A percentile compares a stretch with the other conserved stretches of the same genome.
These are phyloP conservation scores for Backusella parvicylindrica DNA, from an alignment of 192 early-diverging fungal species.

Conservation along the genomic window DNA sequence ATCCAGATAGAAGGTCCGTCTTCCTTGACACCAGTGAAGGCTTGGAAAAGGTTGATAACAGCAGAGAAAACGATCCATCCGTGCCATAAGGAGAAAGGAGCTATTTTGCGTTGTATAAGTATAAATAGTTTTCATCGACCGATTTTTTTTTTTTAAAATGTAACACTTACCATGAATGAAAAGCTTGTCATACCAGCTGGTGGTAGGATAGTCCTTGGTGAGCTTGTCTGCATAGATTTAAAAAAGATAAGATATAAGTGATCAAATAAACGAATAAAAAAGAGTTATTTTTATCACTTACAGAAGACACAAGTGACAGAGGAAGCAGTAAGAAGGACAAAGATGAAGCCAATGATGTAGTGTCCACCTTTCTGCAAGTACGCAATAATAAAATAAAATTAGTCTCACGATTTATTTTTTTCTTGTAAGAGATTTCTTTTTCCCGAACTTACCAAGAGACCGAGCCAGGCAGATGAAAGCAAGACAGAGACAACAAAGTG, in stretches of 20 bases:
- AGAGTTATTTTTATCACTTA: conserved; percentile 14
- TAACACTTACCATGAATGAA: conserved; percentile 43
- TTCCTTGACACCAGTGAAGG: conserved; percentile 41
- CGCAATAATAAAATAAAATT: background rate
- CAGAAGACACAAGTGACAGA: conserved; percentile 58
- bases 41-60: conserved; percentile 59
- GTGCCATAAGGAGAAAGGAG: conserved; percentile 67
- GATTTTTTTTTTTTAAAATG: background rate
- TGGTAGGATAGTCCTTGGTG: conserved; percentile 22
- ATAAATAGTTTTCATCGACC: background rate
- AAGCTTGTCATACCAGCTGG: conserved; percentile 36
- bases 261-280: background rate
- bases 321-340: conserved; percentile 54
- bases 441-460: conserved; percentile 50
- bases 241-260: conserved; percentile 1
- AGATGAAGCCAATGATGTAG: conserved; percentile 46
- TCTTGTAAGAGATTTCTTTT: background rate
- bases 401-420: background rate
- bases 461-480: conserved; percentile 56
- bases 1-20: conserved; percentile 41
- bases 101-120: conserved; percentile 6
- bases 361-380: conserved; percentile 38
- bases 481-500: conserved; percentile 61
- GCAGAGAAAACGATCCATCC: conserved; percentile 58
- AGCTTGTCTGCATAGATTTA: background rate